Percentiles rank a stretch among this genome's conserved stretches.
phyloP scores from a whole-genome alignment of 805 yeast species.

The Suhomyces emberorum region DNA sequence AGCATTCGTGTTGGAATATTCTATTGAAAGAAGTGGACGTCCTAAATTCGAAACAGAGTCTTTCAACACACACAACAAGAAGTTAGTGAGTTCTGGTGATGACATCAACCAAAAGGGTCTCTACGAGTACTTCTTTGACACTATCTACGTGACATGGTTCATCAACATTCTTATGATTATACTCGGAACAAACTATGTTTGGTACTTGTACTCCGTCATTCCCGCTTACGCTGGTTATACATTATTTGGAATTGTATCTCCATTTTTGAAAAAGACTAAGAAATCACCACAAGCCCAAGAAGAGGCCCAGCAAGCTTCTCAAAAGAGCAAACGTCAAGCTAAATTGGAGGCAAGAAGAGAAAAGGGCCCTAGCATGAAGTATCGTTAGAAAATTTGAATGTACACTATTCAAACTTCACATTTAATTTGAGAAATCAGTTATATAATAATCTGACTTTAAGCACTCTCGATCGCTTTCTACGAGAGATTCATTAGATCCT shows the following conservation, averaged over 20 bases:
- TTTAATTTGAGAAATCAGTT: too few species aligned
- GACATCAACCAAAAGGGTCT: slow-evolving; percentile 62
- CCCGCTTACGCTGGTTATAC: slow-evolving; percentile 54
- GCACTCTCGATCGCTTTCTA: too few species aligned
- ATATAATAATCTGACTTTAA: too few species aligned
- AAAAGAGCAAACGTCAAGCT: slow-evolving; percentile 26
- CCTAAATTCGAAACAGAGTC: slow-evolving; percentile 47
- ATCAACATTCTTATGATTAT: slow-evolving; percentile 52
- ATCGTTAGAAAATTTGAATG: too few species aligned
- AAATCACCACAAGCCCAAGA: slow-evolving; percentile 2
- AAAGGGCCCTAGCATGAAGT: slow-evolving; percentile 20
- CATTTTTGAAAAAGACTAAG: slow-evolving; percentile 10
- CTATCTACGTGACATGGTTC: slow-evolving; percentile 62
- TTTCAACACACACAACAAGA: slow-evolving; percentile 22
- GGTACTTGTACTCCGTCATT: slow-evolving; percentile 51
- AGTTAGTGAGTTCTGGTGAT: slow-evolving; percentile 52
- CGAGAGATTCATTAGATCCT: too few species aligned
- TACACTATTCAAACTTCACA: too few species aligned
- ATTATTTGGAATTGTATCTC: slow-evolving; percentile 34
- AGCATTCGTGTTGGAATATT: slow-evolving; percentile 43
- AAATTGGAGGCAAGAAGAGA: slow-evolving; percentile 27
- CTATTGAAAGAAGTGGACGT: slow-evolving; percentile 58
- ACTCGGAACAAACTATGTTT: slow-evolving; percentile 56
- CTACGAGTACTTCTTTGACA: slow-evolving; percentile 70
- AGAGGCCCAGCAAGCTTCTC: slow-evolving; percentile 1